Evolutionary conservation across 345 rosid genomes (phyloP).

Genomic region (Citrus australasica): DNA sequence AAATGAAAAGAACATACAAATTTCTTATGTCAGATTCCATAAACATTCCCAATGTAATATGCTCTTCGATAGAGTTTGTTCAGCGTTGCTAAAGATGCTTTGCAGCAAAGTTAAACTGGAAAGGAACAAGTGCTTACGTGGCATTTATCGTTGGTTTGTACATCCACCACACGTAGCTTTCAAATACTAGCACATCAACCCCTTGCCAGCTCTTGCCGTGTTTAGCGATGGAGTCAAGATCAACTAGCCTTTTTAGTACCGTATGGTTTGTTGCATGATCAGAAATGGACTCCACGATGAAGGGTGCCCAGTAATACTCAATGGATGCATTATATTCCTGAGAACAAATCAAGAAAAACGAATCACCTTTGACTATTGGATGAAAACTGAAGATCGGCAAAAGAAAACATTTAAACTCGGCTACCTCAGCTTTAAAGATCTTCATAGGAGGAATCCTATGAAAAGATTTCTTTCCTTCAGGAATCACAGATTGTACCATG

Average conservation of each 20-base stretch:
- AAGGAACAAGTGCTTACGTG: constrained; percentile 44
- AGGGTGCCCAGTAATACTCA: constrained; percentile 97
- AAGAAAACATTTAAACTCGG: neutral
- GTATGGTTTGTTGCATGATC: constrained; percentile 94
- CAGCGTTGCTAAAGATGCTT: neutral
- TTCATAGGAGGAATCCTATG: constrained; percentile 83
- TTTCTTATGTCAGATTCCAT: neutral
- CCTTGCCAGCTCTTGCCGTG: constrained; percentile 80
- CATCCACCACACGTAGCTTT: constrained; percentile 99
- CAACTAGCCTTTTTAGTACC: constrained; percentile 66
- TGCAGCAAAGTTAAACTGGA: neutral
- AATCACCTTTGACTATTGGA: neutral
- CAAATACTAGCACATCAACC: constrained; percentile 69
- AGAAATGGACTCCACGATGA: constrained; percentile 79
- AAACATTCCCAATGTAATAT: neutral
- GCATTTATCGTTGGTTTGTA: constrained; percentile 76
- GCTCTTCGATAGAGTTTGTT: neutral
- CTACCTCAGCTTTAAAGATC: constrained; percentile 78
- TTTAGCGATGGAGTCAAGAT: constrained; percentile 73
- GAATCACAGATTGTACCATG: constrained; percentile 76
- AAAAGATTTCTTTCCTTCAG: constrained; percentile 60
- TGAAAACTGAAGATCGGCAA: neutral
- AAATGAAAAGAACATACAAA: neutral
- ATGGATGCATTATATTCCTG: constrained; percentile 80
- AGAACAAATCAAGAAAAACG: neutral